Evolutionary conservation across 2,329 filamentous ascomycete genomes (phyloP).

Genomic region (Botryotinia globosa): DNA sequence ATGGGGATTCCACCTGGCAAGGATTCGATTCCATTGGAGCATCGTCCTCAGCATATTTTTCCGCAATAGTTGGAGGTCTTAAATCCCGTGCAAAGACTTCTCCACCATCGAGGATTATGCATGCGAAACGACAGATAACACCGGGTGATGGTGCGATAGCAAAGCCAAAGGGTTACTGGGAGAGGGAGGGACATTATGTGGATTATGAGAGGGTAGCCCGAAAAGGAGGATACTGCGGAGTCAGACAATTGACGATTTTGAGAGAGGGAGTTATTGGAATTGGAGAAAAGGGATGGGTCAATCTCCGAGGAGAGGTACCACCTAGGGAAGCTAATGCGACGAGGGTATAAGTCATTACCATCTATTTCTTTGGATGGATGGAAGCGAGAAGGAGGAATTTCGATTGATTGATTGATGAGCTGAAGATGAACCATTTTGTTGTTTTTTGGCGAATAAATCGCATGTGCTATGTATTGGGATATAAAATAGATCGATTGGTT

Average conservation of each 20-base stretch:
- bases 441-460: background rate
- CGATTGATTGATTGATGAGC: background rate
- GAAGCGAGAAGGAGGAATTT: background rate
- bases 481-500: background rate
- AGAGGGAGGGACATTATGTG: constrained; percentile 41
- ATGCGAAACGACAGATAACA: constrained; percentile 1
- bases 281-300: constrained; percentile 40
- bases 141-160: background rate
- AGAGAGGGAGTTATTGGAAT: constrained; percentile 30
- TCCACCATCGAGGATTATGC: constrained; percentile 7
- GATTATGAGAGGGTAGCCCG: constrained; percentile 46
- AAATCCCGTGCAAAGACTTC: background rate
- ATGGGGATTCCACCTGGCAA: constrained; percentile 13
- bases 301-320: constrained; percentile 33
- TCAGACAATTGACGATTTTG: constrained; percentile 51
- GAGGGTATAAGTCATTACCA: background rate
- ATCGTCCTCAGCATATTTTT: background rate
- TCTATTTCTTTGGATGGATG: background rate
- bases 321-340: constrained; percentile 18
- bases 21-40: background rate
- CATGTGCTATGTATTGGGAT: background rate
- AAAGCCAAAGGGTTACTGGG: constrained; percentile 31
- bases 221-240: constrained; percentile 55
- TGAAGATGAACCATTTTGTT: background rate
- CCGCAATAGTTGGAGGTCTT: constrained; percentile 12